Base-by-base conservation (phyloP, 306 rosid species). In the Glycine latifolia region DNA sequence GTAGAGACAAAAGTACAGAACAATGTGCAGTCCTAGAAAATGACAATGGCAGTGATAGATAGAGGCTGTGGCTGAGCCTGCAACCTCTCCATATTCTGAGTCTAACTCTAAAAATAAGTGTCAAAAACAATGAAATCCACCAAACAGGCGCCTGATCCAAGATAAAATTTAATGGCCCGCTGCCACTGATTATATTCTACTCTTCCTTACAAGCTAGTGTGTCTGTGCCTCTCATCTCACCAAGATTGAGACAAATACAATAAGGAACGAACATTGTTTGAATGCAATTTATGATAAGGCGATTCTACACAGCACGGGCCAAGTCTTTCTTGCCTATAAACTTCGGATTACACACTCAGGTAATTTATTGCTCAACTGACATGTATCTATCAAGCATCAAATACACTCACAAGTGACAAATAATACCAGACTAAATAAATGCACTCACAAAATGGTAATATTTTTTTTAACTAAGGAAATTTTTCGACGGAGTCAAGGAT, bases 121-220 rank as follows among this genome's bases (percentile, higher is more conserved):
- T 39, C 10, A 74, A 79, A 79, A 74, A 71, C 80, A 59, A 72
- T 82, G 86, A 87, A 84, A 87, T 78, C 31, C 1, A 26, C 31
- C 87, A 83, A 35, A 79, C 87, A 72, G 79, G 85, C 84, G 62
- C 88, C 90, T 83, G 90, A 91, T 91, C 97, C 92, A 66, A 90
- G 87, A 87, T 48, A 60, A 70, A 79, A 79, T 79, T 85, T 80
- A 84, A 73, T 76, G 71, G 65, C 73, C 76, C 60, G 58, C 53
- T 9, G 10, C 17, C 43, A 39, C 20, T 39, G 43, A 39, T 71
- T 46, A 46, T 60, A 72, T 74, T 83, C 71, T 17, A 47, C 78
- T 67, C 73, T 56, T 8, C 50, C 2, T 8, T 4, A 20, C 20
- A 20, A 20, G 20, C 20, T 20, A 20, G 20, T 20, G 20, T 20